Conservation (phyloP, 257 asterid species). For the Ballota nigra region DNA sequence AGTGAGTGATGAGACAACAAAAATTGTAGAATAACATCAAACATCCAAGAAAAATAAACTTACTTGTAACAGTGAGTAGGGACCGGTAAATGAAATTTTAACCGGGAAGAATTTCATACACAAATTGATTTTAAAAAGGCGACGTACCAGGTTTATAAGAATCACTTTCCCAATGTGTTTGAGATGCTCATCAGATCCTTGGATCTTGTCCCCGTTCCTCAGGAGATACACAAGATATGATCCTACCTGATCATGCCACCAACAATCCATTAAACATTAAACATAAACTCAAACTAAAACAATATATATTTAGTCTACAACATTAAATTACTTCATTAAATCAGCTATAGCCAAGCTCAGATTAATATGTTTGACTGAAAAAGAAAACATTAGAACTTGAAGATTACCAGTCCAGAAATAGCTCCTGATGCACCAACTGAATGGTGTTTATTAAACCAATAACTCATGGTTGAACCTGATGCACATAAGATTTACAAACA, state of each 20-base stretch:
- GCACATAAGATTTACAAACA: constrained; percentile 2
- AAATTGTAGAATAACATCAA: not conserved
- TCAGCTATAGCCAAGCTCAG: not conserved
- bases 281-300: too few species aligned
- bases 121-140: not conserved
- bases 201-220: constrained; percentile 63
- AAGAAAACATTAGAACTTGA: not conserved
- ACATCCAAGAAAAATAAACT: not conserved
- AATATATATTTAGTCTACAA: not conserved
- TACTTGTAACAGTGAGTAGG: not conserved
- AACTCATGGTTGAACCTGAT: constrained; percentile 71
- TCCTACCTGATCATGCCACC: constrained; percentile 60
- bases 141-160: constrained; percentile 53
- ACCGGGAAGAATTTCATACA: not conserved
- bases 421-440: constrained; percentile 89
- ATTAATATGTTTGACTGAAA: not conserved
- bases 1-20: not conserved
- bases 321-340: not conserved
- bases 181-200: constrained; percentile 46
- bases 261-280: constrained; percentile 19
- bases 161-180: constrained; percentile 50
- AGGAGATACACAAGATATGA: constrained; percentile 53
- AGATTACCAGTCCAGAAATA: constrained; percentile 67
- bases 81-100: not conserved
- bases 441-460: constrained; percentile 53